phyloP scores from a whole-genome alignment of 2,329 filamentous ascomycete genomes.

The Arthrinium puccinioides region DNA sequence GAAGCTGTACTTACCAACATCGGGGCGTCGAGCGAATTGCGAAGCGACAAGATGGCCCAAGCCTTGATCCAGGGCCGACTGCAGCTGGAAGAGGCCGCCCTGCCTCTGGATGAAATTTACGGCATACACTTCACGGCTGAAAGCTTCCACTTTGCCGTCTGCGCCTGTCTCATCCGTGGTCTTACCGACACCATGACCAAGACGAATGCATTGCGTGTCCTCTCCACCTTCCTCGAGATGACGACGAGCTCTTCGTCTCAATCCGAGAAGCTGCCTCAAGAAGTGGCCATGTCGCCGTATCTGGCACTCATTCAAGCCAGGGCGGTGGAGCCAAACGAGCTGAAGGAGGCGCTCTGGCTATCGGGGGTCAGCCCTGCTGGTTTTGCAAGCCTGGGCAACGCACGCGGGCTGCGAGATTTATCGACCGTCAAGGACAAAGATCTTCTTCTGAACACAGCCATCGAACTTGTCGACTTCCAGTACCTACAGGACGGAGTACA shows the following conservation, averaged over 20 bases:
- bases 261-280: slow-evolving; percentile 19
- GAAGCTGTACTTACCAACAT: slow-evolving; percentile 60
- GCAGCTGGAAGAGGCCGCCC: slow-evolving; percentile 54
- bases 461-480: slow-evolving; percentile 60
- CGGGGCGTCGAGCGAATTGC: slow-evolving; percentile 51
- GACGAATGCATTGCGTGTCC: slow-evolving; percentile 48
- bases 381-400: slow-evolving; percentile 30
- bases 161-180: slow-evolving; percentile 56
- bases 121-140: slow-evolving; percentile 58
- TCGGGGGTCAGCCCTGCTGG: slow-evolving; percentile 42
- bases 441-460: slow-evolving; percentile 53
- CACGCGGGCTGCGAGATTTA: slow-evolving; percentile 35
- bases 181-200: slow-evolving; percentile 56
- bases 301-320: slow-evolving; percentile 52
- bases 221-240: slow-evolving; percentile 55
- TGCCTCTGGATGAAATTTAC: slow-evolving; percentile 56
- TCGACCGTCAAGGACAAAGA: slow-evolving; percentile 50
- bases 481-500: slow-evolving; percentile 57
- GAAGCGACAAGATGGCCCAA: slow-evolving; percentile 50
- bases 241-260: slow-evolving; percentile 29
- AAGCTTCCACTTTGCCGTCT: slow-evolving; percentile 61
- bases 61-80: slow-evolving; percentile 53
- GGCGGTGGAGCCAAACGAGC: slow-evolving; percentile 48
- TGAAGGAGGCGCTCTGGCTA: slow-evolving; percentile 56
- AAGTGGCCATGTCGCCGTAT: slow-evolving; percentile 45